Evolutionary conservation across 805 yeast genomes (phyloP), one percentile per base, ranked within the genome.

Genomic region (Saccharomycopsis microspora): DNA sequence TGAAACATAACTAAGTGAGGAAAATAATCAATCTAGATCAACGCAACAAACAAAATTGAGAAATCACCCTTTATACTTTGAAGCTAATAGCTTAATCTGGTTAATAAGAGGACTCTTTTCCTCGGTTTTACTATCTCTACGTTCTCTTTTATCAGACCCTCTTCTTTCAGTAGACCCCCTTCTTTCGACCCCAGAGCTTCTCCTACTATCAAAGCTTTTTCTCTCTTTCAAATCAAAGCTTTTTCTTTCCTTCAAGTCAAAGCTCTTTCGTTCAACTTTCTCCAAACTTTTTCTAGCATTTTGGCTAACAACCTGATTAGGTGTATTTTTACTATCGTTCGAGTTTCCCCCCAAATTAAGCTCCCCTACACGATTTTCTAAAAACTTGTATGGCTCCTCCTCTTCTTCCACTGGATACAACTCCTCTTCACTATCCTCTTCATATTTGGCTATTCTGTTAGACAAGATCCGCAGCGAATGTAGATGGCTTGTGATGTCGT

Each of bases 401-500:
- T 44, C 42, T 9, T 37, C 35, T 5, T 44, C 46, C 8, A 28
- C 42, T 1, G 27, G 35, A 10, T n/a, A 32, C 7, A 35, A 31
- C 27, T 42, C 42, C 10, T 41, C 48, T 5, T 50, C 51, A 33
- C 37, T 42, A 10, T 47, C 50, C 3, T 50, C 51, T 27, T 46
- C 49, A 34, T 48, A 42, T 19, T 34, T 44, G 5, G 54, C 52
- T 4, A 41, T 35, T 32, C 38, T 45, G 7, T 34, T 38, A 29
- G 47, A 43, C n/a, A 48, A 42, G 1, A 51, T 48, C 47, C 36
- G 43, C 4, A 45, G 43, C 7, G 48, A 40, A 8, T 48, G 49
- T 34, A 51, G 42, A 37, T 48, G 44, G n/a, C 43, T 31, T 19
- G 42, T 41, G 28, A 39, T 31, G 27, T 30, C 45, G 33, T 32